These are phyloP conservation scores for Venturia asperata DNA, from an alignment of 2,329 filamentous ascomycete species.

Conservation along the genomic window DNA sequence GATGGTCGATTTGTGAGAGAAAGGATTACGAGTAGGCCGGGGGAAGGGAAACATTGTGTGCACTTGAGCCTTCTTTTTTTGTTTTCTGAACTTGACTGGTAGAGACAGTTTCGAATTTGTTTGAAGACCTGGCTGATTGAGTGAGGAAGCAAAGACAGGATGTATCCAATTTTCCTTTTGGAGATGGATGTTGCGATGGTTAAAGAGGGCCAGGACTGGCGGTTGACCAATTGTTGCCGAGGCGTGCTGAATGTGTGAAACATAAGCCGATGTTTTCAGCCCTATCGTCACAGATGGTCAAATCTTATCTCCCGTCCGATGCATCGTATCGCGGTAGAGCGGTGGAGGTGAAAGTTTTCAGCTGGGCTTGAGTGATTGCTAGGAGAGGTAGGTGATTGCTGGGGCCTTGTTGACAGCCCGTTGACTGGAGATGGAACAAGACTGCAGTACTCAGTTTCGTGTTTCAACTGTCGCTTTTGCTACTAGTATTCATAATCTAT, in stretches of 20 bases:
- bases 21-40: no score
- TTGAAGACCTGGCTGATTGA: not conserved
- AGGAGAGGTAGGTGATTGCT: no score
- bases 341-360: not conserved
- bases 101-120: no score
- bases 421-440: not conserved
- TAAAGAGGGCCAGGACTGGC: not conserved
- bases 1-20: no score
- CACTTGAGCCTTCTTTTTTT: no score
- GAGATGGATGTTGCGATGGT: not conserved
- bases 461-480: not conserved
- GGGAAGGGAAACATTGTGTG: no score
- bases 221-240: not conserved
- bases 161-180: not conserved
- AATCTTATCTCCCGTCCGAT: not conserved
- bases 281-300: not conserved
- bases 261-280: not conserved
- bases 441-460: no score
- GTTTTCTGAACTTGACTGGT: no score
- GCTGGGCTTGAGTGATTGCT: not conserved
- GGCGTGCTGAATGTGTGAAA: not conserved
- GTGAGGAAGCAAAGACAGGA: not conserved
- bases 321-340: not conserved
- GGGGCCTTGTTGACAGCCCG: no score
- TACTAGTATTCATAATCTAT: not conserved